Base-by-base conservation (phyloP, 1,284 basidiomycete species). In the Tilletia horrida region DNA sequence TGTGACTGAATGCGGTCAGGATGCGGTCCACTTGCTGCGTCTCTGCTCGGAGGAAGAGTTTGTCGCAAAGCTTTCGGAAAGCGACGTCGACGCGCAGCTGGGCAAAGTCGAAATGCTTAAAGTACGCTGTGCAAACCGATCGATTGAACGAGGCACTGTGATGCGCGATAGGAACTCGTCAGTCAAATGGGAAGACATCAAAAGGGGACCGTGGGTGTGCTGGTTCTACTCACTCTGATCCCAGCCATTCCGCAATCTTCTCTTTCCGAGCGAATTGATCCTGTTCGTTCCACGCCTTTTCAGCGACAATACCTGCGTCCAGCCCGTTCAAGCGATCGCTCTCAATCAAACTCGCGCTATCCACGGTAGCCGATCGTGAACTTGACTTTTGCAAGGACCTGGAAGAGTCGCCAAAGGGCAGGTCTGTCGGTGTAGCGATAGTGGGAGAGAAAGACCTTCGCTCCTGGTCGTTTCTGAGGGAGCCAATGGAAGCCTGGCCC, bases 11-110 rank as follows among this genome's bases (percentile, higher is more conserved):
- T 70, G 90, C 90, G 73, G 91, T 91, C 21, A 99, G 85, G 74
- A 99, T 96, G 50, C 95, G 89, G 82, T 98, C 96, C 45, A 99
- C 90, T 83, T 97, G 94, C 81, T 98, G 96, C 0, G 95, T 96
- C 83, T 99, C 95, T 1, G 90, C 95, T 80, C 93, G 93, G 68
- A 98, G 86, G 82, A 88, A 96, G 2, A 99, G 86, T 81, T 95
- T 96, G 25, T 88, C 88, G 81, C 94, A 97, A 3, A 99, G 84
- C 40, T 88, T 88, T 67, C 94, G 87, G 83, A 99, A 96, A 1
- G 95, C 94, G 67, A 88, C 85, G 80, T 97, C 95, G 27, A 98
- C 85, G 67, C 92, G 86, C 71, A 93, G 81, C 4, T 86, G 87
- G 2, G 86, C 84, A 83, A 97, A 97, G 83, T 97, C 92, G 81